Evolutionary conservation across 805 yeast species (phyloP), one percentile per base, ranked within the genome.

Genomic region (Hanseniaspora nectarophila): DNA sequence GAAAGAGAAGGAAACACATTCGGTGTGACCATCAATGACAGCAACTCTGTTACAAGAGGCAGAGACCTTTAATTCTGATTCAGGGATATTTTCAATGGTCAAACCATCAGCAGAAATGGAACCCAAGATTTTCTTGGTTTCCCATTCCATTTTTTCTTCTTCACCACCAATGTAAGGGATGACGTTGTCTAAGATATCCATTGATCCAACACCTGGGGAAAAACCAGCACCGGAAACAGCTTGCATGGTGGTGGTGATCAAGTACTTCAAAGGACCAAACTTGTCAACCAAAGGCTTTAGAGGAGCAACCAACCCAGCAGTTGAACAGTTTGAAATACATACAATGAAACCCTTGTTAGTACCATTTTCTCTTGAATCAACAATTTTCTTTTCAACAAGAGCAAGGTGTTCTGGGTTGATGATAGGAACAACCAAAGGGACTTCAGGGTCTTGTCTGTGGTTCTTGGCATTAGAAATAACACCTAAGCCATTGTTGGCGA

Each of bases 201-300:
- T 89, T 58, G 95, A 92, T 21, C 95, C 80, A 53, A 89, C 95
- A 67, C 98, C 98, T 46, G 98, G 98, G 9, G 95, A 85, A 67
- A 85, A 92, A 2, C 98, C 98, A 21, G 95, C 98, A 60, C 98
- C 98, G 4, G 97, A 89, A 58, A 92, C 86, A 35, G 98, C 98
- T 68, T 92, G 98, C 67, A 92, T 69, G 15, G 98, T 92, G 52
- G 97, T 86, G 45, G 95, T 78, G 13, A 95, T 82, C 59, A 90
- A 76, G 23, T 81, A 75, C 54, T 85, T 89, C 55, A 92, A 77
- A 43, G 97, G 97, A 45, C 97, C 98, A 64, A 85, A 90, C 46
- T 73, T 69, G 55, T 88, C 95, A 48, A 82, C 84, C 61, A 92
- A 74, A n/a, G 98, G 97, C 65, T 86, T 87, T 65, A 92, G 74